phyloP scores from a whole-genome alignment of 306 rosid species.

The Lablab purpureus region DNA sequence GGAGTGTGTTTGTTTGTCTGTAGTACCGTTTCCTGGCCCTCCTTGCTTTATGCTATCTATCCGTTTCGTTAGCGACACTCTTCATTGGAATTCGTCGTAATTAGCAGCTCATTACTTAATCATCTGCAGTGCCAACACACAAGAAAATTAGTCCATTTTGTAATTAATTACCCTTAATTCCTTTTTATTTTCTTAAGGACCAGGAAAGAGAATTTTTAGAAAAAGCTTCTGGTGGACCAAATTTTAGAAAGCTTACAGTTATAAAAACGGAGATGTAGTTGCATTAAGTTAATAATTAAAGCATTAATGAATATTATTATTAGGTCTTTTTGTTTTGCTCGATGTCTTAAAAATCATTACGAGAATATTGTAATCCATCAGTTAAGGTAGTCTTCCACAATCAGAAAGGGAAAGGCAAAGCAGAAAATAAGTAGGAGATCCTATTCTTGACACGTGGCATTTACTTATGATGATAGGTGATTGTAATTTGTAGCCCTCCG shows the following conservation, averaged over 20 bases:
- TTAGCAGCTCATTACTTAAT: constrained; percentile 32
- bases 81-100: constrained; percentile 42
- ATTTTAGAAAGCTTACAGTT: background rate
- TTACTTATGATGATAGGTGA: constrained; percentile 2
- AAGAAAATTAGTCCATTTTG: constrained; percentile 28
- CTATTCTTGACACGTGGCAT: constrained; percentile 37
- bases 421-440: background rate
- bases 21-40: constrained; percentile 42
- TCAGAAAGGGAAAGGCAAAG: constrained; percentile 11
- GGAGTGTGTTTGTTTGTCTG: constrained; percentile 51
- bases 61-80: constrained; percentile 60
- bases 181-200: background rate
- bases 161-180: background rate
- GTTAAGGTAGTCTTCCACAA: background rate
- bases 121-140: background rate
- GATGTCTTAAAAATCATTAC: too few relatives aligned
- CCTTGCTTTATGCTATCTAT: constrained; percentile 44
- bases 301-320: background rate
- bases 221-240: background rate
- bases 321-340: background rate
- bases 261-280: background rate
- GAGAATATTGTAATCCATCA: constrained; percentile 12
- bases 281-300: background rate
- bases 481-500: constrained; percentile 26
- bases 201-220: background rate